phyloP scores from a whole-genome alignment of 352 stramenopile genomes.

The Chrysophaeum taylorii region DNA sequence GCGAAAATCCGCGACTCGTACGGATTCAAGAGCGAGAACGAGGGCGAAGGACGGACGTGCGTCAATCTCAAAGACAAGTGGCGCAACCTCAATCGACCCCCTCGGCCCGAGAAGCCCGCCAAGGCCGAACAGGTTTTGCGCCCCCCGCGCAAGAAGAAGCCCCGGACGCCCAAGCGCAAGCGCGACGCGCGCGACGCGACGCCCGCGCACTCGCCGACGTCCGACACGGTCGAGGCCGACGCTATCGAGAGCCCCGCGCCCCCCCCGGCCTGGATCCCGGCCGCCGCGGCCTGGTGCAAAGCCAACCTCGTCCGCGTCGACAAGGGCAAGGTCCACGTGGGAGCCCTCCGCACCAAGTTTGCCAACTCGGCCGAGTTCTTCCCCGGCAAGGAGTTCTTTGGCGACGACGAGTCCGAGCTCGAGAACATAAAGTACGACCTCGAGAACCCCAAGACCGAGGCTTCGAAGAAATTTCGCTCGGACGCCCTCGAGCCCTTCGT shows the following conservation, averaged over 20 bases:
- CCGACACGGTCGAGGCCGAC: too few species aligned
- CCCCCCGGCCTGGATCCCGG: not conserved
- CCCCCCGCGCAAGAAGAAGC: not conserved
- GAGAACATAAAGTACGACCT: not conserved
- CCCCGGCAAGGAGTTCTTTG: too few species aligned
- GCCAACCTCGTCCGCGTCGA: not conserved
- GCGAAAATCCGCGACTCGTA: not conserved
- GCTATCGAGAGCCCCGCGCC: not conserved
- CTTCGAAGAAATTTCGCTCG: not conserved
- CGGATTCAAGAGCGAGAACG: not conserved
- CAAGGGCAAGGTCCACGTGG: not conserved
- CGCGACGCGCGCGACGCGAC: too few species aligned
- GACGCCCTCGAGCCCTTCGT: not conserved
- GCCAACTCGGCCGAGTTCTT: not conserved
- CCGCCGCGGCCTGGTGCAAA: not conserved
- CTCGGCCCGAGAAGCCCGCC: too few species aligned
- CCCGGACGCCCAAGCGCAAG: not conserved
- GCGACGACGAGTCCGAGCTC: not conserved
- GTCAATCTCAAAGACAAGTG: constrained; percentile 6
- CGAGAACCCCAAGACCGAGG: not conserved
- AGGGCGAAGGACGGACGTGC: not conserved
- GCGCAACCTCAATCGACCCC: not conserved
- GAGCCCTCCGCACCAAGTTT: not conserved
- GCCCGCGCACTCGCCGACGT: too few species aligned
- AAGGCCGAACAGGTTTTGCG: too few species aligned